These are phyloP conservation scores for Gastrolobium bilobum DNA, from an alignment of 306 rosid species.

Conservation along the genomic window DNA sequence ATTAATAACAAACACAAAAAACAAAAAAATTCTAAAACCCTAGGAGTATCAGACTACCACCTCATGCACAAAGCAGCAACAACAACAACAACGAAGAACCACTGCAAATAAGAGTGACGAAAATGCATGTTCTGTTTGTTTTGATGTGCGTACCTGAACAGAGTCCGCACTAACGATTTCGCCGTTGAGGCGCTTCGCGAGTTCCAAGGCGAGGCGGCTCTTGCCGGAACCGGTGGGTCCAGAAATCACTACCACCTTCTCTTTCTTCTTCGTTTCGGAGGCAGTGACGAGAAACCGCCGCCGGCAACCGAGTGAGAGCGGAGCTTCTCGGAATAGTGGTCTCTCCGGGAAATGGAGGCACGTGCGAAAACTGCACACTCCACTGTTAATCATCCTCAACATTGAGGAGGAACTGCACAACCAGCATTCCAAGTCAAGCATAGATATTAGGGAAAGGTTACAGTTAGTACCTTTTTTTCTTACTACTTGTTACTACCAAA, in stretches of 20 bases:
- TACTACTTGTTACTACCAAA: too few relatives aligned
- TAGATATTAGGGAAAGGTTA: too few relatives aligned
- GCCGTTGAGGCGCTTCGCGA: slow-evolving; percentile 87
- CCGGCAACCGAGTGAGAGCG: slow-evolving; percentile 43
- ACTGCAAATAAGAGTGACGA: neutral
- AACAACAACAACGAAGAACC: neutral
- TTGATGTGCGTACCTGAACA: slow-evolving; percentile 69
- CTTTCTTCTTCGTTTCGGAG: slow-evolving; percentile 53
- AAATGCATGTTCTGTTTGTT: neutral
- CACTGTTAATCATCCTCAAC: slow-evolving; percentile 54
- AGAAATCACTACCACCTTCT: slow-evolving; percentile 82
- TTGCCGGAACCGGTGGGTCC: slow-evolving; percentile 97
- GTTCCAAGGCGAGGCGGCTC: slow-evolving; percentile 86
- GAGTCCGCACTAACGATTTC: slow-evolving; percentile 96
- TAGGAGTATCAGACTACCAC: neutral
- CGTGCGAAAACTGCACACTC: slow-evolving; percentile 59
- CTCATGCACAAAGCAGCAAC: slow-evolving; percentile 8
- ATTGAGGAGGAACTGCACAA: neutral
- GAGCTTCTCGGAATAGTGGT: slow-evolving; percentile 44
- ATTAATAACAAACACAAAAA: neutral
- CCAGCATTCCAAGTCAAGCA: neutral
- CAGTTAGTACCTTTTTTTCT: too few relatives aligned
- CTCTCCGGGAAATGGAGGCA: slow-evolving; percentile 55
- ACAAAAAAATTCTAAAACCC: slow-evolving; percentile 1
- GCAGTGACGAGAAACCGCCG: slow-evolving; percentile 59